Base-by-base conservation (phyloP, 208 protist genomes). In the Herpetomonas samuelpessoai region DNA sequence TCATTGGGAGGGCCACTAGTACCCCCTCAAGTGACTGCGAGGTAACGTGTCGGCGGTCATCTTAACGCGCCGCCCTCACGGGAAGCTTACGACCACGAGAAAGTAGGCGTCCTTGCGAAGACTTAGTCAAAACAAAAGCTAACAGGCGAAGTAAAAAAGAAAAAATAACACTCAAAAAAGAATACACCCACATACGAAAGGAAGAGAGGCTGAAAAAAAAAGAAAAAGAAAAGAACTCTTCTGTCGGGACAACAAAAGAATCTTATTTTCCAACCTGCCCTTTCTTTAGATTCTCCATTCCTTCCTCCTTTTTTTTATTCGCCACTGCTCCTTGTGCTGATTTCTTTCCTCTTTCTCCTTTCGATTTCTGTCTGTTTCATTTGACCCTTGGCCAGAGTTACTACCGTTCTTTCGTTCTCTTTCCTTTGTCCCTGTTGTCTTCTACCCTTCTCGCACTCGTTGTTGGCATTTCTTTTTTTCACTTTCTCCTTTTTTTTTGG, bases 401-500 rank as follows among this genome's bases (percentile, higher is more conserved):
- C n/a, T n/a, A n/a, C n/a, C n/a, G n/a, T n/a, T n/a, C n/a, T n/a
- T n/a, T n/a, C n/a, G n/a, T n/a, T n/a, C n/a, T n/a, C n/a, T n/a
- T n/a, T n/a, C n/a, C n/a, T n/a, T n/a, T n/a, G n/a, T n/a, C n/a
- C n/a, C n/a, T n/a, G n/a, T n/a, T n/a, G n/a, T n/a, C n/a, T n/a
- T n/a, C n/a, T n/a, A 6, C 35, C 14, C 35, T 41, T 41, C 14
- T 6, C 35, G 6, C 9, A 41, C 35, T 41, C 9, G 6, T 41
- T 6, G 35, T 14, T 41, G 9, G 35, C 35, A 14, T 41, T 41
- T 41, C 6, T 16, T n/a, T 50, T 21, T 54, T 18, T 50, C 51
- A 41, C 31, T 52, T 30, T 66, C 18, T 71, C 29, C 39, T 47
- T 44, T 25, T 64, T 57, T 22, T 45, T 63, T 49, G 50, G 3